Evolutionary conservation across 805 yeast species (phyloP).

Genomic region (Candida berthetii): DNA sequence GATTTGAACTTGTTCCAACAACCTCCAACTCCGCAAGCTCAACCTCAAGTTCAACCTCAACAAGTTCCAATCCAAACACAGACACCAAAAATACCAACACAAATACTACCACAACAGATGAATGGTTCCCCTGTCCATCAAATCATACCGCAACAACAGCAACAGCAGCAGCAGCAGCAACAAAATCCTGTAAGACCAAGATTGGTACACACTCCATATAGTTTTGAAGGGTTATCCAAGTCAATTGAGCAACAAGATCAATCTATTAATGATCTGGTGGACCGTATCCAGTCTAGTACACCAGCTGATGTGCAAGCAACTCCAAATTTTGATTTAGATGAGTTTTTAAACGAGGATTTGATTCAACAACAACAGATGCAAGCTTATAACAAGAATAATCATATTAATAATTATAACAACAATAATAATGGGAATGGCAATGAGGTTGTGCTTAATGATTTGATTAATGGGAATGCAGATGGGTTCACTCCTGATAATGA

Average conservation of each 20-base stretch:
- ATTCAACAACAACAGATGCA: too few relatives aligned
- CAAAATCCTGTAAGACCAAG: slow-evolving; percentile 10
- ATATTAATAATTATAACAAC: neutral
- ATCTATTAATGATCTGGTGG: slow-evolving; percentile 18
- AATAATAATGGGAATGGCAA: too few relatives aligned
- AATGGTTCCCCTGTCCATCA: too few relatives aligned
- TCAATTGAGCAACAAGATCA: slow-evolving; percentile 20
- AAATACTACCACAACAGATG: slow-evolving; percentile 1
- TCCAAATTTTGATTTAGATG: slow-evolving; percentile 16
- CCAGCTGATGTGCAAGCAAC: slow-evolving; percentile 4
- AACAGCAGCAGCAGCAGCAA: slow-evolving; percentile 4
- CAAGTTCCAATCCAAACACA: neutral
- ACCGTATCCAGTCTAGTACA: slow-evolving; percentile 10
- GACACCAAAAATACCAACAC: neutral
- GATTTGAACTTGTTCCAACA: neutral
- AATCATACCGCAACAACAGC: slow-evolving; percentile 9
- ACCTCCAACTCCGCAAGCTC: too few relatives aligned
- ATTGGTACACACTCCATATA: slow-evolving; percentile 1
- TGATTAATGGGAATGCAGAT: neutral
- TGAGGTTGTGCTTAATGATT: neutral
- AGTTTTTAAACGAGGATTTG: slow-evolving; percentile 12
- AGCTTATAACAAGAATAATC: too few relatives aligned
- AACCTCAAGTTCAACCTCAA: too few relatives aligned
- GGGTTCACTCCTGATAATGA: neutral
- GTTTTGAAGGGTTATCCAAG: slow-evolving; percentile 12